phyloP scores from a whole-genome alignment of 805 yeast species.

The Yamadazyma scolyti region DNA sequence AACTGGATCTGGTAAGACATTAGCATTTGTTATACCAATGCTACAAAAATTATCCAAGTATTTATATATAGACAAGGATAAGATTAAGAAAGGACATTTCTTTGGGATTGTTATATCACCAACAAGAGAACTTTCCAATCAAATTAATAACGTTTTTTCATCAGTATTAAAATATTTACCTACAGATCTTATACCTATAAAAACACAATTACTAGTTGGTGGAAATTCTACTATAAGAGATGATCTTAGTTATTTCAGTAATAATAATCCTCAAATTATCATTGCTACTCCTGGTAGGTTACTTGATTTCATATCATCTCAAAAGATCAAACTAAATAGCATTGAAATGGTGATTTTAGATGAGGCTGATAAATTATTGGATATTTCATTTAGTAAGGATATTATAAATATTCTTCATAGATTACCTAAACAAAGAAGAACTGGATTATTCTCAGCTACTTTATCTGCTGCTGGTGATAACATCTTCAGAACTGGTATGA shows the following conservation, averaged over 20 bases:
- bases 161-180: slow-evolving; percentile 57
- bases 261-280: slow-evolving; percentile 63
- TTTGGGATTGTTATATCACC: slow-evolving; percentile 74
- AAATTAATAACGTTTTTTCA: slow-evolving; percentile 65
- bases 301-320: slow-evolving; percentile 64
- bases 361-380: slow-evolving; percentile 89
- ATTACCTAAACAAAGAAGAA: slow-evolving; percentile 87
- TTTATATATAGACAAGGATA: slow-evolving; percentile 22
- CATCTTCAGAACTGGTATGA: slow-evolving; percentile 82
- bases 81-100: slow-evolving; percentile 59
- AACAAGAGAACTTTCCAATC: slow-evolving; percentile 66
- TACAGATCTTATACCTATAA: slow-evolving; percentile 38
- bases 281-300: slow-evolving; percentile 93
- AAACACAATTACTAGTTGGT: slow-evolving; percentile 63
- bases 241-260: slow-evolving; percentile 59
- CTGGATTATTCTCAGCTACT: slow-evolving; percentile 94
- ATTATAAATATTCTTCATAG: slow-evolving; percentile 61
- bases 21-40: slow-evolving; percentile 84
- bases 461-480: slow-evolving; percentile 75
- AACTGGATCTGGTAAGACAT: slow-evolving; percentile 97
- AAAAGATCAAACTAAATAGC: slow-evolving; percentile 54
- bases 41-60: slow-evolving; percentile 55
- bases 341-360: slow-evolving; percentile 79
- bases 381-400: slow-evolving; percentile 68
- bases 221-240: slow-evolving; percentile 61